Conservation (phyloP, 192 early-diverging fungal genomes). For the Dispira simplex region DNA sequence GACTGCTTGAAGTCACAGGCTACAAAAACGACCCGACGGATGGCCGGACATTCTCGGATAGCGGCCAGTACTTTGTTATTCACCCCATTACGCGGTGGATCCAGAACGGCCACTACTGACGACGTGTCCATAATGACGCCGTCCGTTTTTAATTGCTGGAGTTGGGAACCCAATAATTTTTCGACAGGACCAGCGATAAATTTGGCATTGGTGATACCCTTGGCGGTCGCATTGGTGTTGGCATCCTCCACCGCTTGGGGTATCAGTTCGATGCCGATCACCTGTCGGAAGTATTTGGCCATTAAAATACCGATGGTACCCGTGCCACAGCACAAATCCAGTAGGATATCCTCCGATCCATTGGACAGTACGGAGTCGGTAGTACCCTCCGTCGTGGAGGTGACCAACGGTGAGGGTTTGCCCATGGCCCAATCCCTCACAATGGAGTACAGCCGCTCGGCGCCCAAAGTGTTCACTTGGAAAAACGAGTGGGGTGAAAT, state of each 20-base stretch:
- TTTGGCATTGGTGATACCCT: constrained; percentile 30
- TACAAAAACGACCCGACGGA: constrained; percentile 49
- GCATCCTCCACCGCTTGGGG: constrained; percentile 56
- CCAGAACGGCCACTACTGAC: constrained; percentile 51
- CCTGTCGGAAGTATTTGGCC: constrained; percentile 29
- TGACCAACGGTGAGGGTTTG: no score
- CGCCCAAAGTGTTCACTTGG: constrained; percentile 59
- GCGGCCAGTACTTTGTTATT: constrained; percentile 40
- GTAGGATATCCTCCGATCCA: constrained; percentile 24
- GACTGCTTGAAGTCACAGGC: constrained; percentile 46
- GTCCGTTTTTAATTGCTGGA: constrained; percentile 18
- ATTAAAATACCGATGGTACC: constrained; percentile 71
- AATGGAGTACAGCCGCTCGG: constrained; percentile 43
- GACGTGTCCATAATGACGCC: constrained; percentile 8
- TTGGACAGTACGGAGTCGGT: constrained; percentile 8
- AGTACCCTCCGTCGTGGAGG: background rate
- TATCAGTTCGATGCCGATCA: constrained; percentile 60
- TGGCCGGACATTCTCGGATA: constrained; percentile 32
- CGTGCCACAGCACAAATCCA: constrained; percentile 75
- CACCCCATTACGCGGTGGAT: constrained; percentile 54
- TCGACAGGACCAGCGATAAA: constrained; percentile 49
- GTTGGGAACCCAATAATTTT: constrained; percentile 22
- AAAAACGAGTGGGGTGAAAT: constrained; percentile 65
- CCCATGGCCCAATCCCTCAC: constrained; percentile 28
- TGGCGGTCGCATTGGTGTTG: constrained; percentile 34